phyloP scores from a whole-genome alignment of 805 yeast species.

The Kockiozyma suomiensis region DNA sequence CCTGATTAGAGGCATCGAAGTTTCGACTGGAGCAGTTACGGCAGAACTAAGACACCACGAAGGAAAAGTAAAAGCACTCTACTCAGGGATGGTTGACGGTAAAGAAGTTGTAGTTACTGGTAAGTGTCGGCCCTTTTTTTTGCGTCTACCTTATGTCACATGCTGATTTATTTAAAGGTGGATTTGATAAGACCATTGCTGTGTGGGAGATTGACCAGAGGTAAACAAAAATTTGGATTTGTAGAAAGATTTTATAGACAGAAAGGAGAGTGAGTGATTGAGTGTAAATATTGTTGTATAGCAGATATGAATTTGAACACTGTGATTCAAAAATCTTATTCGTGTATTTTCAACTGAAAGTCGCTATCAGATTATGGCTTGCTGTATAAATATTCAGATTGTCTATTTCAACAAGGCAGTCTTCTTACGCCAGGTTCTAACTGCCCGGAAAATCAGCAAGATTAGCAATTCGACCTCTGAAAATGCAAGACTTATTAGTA shows the following conservation, averaged over 20 bases:
- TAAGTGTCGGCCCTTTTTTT: too few relatives aligned
- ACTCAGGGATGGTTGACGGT: conserved; percentile 39
- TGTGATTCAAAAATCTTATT: too few relatives aligned
- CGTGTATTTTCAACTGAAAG: too few relatives aligned
- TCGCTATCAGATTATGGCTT: too few relatives aligned
- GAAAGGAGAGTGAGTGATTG: background rate
- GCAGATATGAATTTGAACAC: too few relatives aligned
- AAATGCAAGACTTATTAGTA: conserved; percentile 27
- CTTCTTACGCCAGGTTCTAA: conserved; percentile 13
- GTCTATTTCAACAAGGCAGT: conserved; percentile 9
- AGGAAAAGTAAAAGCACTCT: conserved; percentile 55
- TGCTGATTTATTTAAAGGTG: conserved; percentile 37
- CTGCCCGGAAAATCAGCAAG: conserved; percentile 33
- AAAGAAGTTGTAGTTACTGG: conserved; percentile 51
- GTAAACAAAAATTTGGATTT: background rate
- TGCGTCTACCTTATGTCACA: background rate
- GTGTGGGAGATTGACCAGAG: conserved; percentile 41
- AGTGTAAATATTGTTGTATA: background rate
- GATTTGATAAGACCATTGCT: conserved; percentile 49
- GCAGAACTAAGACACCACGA: conserved; percentile 45
- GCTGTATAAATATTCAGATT: background rate
- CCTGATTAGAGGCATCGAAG: conserved; percentile 58
- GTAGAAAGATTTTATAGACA: background rate
- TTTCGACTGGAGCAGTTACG: conserved; percentile 46
- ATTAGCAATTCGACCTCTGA: conserved; percentile 37